phyloP scores from a whole-genome alignment of 208 protist species.

The Crithidia thermophila region DNA sequence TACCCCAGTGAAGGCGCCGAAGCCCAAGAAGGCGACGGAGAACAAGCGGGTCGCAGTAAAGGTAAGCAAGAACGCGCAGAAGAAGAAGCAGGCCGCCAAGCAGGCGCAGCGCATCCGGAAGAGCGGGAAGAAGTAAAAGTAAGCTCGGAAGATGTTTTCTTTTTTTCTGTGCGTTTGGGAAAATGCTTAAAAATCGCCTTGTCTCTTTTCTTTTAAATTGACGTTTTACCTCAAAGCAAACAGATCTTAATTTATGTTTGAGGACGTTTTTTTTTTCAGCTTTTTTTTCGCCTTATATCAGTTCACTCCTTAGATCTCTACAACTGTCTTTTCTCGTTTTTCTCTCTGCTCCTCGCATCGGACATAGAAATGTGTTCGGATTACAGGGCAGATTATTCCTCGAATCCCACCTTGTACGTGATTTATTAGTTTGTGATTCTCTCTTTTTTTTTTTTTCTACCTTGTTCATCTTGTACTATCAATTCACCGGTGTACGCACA shows the following conservation, averaged over 20 bases:
- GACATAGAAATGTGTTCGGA: too few relatives aligned
- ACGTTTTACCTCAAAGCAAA: too few relatives aligned
- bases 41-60: conserved; percentile 16
- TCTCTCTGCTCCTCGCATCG: background rate
- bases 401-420: background rate
- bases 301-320: too few relatives aligned
- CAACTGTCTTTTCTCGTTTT: background rate
- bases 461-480: too few relatives aligned
- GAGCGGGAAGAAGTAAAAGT: conserved; percentile 7
- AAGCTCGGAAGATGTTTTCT: background rate
- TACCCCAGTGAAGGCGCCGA: background rate
- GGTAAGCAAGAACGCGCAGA: background rate
- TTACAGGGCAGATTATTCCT: too few relatives aligned
- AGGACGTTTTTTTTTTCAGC: too few relatives aligned
- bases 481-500: too few relatives aligned
- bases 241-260: too few relatives aligned
- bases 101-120: conserved; percentile 8
- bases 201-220: background rate
- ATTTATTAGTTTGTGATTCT: background rate
- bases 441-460: conserved; percentile 5
- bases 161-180: too few relatives aligned
- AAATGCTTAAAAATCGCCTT: background rate
- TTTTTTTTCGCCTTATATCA: too few relatives aligned
- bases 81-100: background rate
- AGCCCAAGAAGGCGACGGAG: conserved; percentile 15